Evolutionary conservation across 2,329 filamentous ascomycete genomes (phyloP), one percentile per base, ranked within the genome.

Genomic region (Beauveria sp.): DNA sequence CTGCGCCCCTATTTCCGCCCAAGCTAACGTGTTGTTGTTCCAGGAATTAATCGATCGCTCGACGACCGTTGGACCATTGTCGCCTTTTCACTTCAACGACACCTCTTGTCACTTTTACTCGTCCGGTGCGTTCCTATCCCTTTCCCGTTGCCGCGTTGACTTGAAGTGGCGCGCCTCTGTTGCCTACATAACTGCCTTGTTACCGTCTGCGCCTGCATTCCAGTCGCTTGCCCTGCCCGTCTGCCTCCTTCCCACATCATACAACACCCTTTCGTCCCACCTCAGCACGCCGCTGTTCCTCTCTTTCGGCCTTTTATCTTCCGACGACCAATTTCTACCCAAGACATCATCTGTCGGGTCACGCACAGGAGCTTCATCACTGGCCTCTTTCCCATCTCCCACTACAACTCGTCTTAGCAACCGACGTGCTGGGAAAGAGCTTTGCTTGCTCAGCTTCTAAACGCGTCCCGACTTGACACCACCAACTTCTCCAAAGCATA

Each of bases 171-270:
- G 53, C 48, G 7, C 40, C 20, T 48, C 28, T 5, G 22, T 48
- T 57, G 26, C 5, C 9, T 14, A 56, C 24, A n/a, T 48, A 40
- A 20, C 16, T 48, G 43, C 12, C 57, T 53, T 59, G 40, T 53
- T 24, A 28, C 24, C 48, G 16, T n/a, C 44, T 34, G 59, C 59
- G 34, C 52, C 37, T 50, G 52, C 59, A 61, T 61, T 61, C 59
- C 59, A 56, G 53, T 55, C 14, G 59, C 52, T 41, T 30, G 26
- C 24, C 44, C 24, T 53, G 12, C n/a, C 26, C 10, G 20, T 30
- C 51, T 34, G 47, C 53, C 44, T 50, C 44, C 44, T 28, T 37
- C n/a, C 26, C 43, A 20, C 37, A 28, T 26, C 34, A 16, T 22
- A 28, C 20, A 20, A 34, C 26, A 2, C 48, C 30, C 44, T 10